These are phyloP conservation scores for Rhodotorula paludigena DNA, from an alignment of 768 basidiomycete species.

Conservation along the genomic window DNA sequence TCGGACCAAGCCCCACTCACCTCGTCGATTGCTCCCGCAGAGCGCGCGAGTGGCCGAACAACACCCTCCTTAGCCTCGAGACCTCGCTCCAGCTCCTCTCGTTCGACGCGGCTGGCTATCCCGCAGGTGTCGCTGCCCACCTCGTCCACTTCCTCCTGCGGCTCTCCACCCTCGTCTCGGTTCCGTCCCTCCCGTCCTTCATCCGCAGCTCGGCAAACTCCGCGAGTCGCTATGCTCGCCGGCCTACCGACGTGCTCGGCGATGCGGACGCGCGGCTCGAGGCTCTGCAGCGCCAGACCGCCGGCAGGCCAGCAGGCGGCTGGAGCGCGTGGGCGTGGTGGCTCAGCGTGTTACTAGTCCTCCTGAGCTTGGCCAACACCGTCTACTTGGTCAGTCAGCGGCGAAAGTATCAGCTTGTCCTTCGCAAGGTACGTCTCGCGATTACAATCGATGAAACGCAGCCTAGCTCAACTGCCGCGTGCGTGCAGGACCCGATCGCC, in stretches of 20 bases:
- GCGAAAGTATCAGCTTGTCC: conserved; percentile 32
- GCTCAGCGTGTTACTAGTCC: conserved; percentile 17
- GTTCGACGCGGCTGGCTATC: conserved; percentile 34
- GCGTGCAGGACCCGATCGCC: conserved; percentile 31
- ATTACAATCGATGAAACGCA: no score
- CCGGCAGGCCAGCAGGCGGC: background rate
- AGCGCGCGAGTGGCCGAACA: conserved; percentile 23
- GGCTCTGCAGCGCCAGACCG: conserved; percentile 6
- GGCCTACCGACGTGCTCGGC: background rate
- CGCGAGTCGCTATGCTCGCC: conserved; percentile 9
- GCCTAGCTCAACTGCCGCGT: background rate
- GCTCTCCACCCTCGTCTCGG: conserved; percentile 23
- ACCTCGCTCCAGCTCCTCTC: conserved; percentile 27
- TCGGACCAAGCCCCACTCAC: background rate
- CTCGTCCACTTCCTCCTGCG: conserved; percentile 28
- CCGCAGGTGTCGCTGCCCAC: conserved; percentile 23
- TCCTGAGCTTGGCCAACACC: conserved; percentile 28
- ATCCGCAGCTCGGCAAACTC: background rate
- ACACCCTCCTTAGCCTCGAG: conserved; percentile 26
- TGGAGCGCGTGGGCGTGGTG: conserved; percentile 12
- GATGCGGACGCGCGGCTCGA: conserved; percentile 35
- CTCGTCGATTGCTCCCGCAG: background rate
- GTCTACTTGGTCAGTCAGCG: conserved; percentile 24
- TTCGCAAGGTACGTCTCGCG: conserved; percentile 26
- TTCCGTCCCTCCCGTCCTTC: conserved; percentile 22